Conservation (phyloP, 2,329 filamentous ascomycete genomes). For the Ilyonectria robusta region DNA sequence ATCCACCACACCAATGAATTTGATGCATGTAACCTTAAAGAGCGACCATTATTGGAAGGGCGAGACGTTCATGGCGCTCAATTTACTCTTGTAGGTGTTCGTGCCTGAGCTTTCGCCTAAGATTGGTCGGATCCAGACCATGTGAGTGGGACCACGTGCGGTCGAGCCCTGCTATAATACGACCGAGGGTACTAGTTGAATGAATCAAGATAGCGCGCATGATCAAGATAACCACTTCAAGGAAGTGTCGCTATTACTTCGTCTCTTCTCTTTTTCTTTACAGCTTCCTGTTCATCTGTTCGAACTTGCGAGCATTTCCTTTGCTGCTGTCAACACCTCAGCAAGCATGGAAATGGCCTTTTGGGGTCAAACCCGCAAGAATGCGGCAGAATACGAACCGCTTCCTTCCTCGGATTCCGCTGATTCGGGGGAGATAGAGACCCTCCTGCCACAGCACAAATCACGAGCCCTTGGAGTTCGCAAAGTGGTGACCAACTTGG, state of each 20-base stretch:
- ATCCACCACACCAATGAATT: too few species aligned
- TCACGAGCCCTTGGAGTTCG: neutral
- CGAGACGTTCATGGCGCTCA: neutral
- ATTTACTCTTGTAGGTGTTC: constrained; percentile 21
- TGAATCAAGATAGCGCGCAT: constrained; percentile 25
- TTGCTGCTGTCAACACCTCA: neutral
- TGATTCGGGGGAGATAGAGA: neutral
- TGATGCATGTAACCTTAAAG: too few species aligned
- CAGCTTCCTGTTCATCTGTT: fast-evolving
- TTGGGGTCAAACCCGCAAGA: constrained; percentile 32
- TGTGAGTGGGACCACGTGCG: constrained; percentile 42
- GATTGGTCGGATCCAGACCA: constrained; percentile 31
- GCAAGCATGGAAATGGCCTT: constrained; percentile 27
- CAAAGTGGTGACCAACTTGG: constrained; percentile 16
- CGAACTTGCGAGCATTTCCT: neutral
- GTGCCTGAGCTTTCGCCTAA: constrained; percentile 29
- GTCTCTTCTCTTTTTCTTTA: constrained; percentile 18
- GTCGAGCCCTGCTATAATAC: constrained; percentile 37
- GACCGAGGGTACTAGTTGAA: constrained; percentile 25
- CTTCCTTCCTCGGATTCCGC: constrained; percentile 15
- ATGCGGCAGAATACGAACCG: constrained; percentile 32
- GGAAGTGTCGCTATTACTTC: neutral
- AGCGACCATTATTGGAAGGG: too few species aligned
- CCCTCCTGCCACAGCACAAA: neutral
- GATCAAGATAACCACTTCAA: constrained; percentile 17